These are phyloP conservation scores for Rosa persica DNA, from an alignment of 306 rosid genomes.

Conservation along the genomic window DNA sequence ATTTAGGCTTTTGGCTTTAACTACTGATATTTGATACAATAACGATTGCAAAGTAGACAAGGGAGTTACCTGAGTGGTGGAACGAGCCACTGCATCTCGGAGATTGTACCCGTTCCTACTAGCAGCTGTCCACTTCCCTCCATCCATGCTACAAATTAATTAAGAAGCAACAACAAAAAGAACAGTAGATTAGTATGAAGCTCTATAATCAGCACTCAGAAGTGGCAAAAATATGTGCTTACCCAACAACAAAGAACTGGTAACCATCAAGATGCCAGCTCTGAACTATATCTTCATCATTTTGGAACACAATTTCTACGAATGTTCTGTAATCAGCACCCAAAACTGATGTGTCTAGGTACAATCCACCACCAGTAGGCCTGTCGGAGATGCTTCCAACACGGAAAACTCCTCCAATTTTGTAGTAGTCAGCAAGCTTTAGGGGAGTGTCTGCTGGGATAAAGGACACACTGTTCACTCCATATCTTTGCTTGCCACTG, in stretches of 20 bases:
- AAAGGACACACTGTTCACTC: conserved; percentile 82
- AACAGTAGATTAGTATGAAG: neutral
- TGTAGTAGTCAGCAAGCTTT: conserved; percentile 87
- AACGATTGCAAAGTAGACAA: conserved; percentile 1
- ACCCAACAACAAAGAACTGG: conserved; percentile 96
- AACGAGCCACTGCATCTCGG: conserved; percentile 87
- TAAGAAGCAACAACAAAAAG: neutral
- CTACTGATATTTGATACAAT: neutral
- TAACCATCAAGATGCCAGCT: conserved; percentile 94
- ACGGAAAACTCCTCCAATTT: conserved; percentile 73
- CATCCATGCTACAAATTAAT: conserved; percentile 73
- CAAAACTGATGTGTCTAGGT: conserved; percentile 84
- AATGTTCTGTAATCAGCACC: conserved; percentile 78
- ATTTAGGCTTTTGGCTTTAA: neutral
- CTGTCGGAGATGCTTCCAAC: conserved; percentile 76
- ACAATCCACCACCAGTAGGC: conserved; percentile 84
- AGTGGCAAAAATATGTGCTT: conserved; percentile 11
- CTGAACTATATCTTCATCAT: conserved; percentile 76
- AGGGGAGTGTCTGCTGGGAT: conserved; percentile 88
- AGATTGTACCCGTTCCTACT: conserved; percentile 80
- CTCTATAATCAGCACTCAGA: neutral
- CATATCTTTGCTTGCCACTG: conserved; percentile 81
- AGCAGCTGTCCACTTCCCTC: conserved; percentile 73
- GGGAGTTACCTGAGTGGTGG: conserved; percentile 73
- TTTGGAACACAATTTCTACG: conserved; percentile 86